phyloP scores from a whole-genome alignment of 139 green algal genomes.

The Volvox africanus region DNA sequence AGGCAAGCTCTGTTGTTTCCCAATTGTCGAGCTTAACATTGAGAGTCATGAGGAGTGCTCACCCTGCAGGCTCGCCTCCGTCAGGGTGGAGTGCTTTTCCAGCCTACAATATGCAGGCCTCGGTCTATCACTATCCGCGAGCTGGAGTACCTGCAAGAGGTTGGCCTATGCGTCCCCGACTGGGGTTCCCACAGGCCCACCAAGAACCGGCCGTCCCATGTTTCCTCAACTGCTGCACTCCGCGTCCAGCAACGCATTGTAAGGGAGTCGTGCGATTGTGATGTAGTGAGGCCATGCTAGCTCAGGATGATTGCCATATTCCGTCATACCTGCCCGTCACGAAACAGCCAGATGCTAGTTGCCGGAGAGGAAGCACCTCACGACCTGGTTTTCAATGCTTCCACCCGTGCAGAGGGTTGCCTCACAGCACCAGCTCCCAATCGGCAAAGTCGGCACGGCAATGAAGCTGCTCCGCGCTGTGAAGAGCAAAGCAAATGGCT shows the following conservation, averaged over 20 bases:
- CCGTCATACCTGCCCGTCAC: too few relatives aligned
- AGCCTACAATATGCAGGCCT: constrained; percentile 35
- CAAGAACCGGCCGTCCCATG: background rate
- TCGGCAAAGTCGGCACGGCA: background rate
- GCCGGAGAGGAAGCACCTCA: too few relatives aligned
- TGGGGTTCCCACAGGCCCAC: background rate
- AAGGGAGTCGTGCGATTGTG: background rate
- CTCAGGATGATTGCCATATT: too few relatives aligned
- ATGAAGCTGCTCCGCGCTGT: constrained; percentile 38
- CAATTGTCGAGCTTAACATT: too few relatives aligned
- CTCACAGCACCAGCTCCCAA: background rate
- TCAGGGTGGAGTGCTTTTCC: constrained; percentile 10
- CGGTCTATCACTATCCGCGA: background rate
- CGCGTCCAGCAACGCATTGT: background rate
- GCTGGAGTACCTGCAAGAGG: constrained; percentile 5
- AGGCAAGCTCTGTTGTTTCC: background rate
- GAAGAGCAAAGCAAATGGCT: constrained; percentile 54
- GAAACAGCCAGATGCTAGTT: too few relatives aligned
- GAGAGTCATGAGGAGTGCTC: too few relatives aligned
- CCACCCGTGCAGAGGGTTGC: background rate
- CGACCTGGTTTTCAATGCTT: too few relatives aligned
- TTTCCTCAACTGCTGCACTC: background rate
- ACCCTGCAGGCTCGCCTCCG: background rate
- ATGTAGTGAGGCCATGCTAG: too few relatives aligned
- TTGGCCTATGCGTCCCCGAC: constrained; percentile 22